Evolutionary conservation across 176 grass and related monocot species (phyloP), one percentile per base, ranked within the genome.

Genomic region (Triticum monococcum): DNA sequence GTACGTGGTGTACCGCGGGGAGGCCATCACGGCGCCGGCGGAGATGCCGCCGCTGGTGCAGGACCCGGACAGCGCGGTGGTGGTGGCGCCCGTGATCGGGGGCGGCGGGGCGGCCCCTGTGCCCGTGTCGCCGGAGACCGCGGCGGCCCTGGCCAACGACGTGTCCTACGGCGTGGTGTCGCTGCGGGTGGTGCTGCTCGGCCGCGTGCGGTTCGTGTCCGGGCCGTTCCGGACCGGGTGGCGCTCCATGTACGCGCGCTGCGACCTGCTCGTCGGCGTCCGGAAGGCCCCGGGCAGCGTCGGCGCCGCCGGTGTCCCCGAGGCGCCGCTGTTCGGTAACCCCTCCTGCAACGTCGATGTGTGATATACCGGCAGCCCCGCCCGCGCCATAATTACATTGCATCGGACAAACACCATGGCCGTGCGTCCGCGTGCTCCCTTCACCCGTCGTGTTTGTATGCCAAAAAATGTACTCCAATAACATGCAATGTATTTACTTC

Each of bases 191-290:
- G 91, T 95, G 79, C 78, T 98, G 72, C 91, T 93, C 45, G 93
- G 93, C 54, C 91, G 93, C 85, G 86, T 89, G 36, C 72, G 83
- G 37, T 98, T 92, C 89, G 77, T 94, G 45, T 78, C 90, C 6
- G 89, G 84, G 1, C 93, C 93, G 10, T 98, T 94, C 85, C 80
- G 80, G 32, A 41, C 86, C 17, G 48, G 84, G 25, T 95, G 91
- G 96, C 83, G 67, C 80, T 73, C 78, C 59, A 59, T 98, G 61
- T 93, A 93, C 89, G 91, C 89, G 74, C 90, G 91, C 77, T 98
- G 93, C 63, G 91, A 98, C 77, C 4, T 98, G 86, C 83, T 98
- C 48, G 64, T 94, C 80, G 90, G 79, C 76, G 64, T 93, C 30
- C 84, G 64, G 37, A 74, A 61, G 72, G 81, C 57, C 7, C 72